phyloP scores from a whole-genome alignment of 768 basidiomycete genomes.

The Leccinum subgranulosum region DNA sequence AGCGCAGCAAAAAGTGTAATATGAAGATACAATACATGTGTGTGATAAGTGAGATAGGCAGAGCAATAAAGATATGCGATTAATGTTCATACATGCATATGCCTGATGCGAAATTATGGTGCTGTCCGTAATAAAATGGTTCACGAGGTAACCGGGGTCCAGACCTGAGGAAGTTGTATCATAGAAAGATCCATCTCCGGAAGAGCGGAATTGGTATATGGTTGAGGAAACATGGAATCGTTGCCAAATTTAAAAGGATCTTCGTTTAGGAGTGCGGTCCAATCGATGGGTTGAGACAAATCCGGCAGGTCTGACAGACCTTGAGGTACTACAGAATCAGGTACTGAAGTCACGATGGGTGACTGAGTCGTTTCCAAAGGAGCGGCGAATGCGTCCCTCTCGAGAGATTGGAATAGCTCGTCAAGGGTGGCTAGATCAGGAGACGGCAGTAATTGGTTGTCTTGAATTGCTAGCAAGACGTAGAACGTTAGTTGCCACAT shows the following conservation, averaged over 20 bases:
- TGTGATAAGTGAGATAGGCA: background rate
- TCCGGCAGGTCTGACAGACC: background rate
- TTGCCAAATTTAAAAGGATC: background rate
- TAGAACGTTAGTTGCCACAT: background rate
- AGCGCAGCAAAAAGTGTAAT: background rate
- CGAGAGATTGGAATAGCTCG: background rate
- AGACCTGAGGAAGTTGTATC: constrained; percentile 2
- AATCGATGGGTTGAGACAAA: constrained; percentile 10
- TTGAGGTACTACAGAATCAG: background rate
- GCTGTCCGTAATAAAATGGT: background rate
- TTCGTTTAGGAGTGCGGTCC: constrained; percentile 9
- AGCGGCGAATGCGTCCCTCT: background rate
- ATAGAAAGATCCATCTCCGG: constrained; percentile 8
- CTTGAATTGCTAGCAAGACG: background rate
- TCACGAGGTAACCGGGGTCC: background rate
- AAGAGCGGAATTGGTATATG: background rate
- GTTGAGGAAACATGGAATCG: background rate
- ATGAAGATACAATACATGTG: background rate
- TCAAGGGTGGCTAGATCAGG: background rate
- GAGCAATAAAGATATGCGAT: background rate
- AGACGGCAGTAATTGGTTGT: background rate
- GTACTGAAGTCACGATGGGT: background rate
- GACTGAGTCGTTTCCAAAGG: background rate
- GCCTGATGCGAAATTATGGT: background rate
- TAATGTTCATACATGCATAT: background rate